These are phyloP conservation scores for Tuber melanosporum DNA, from an alignment of 495 filamentous ascomycete species.

Conservation along the genomic window DNA sequence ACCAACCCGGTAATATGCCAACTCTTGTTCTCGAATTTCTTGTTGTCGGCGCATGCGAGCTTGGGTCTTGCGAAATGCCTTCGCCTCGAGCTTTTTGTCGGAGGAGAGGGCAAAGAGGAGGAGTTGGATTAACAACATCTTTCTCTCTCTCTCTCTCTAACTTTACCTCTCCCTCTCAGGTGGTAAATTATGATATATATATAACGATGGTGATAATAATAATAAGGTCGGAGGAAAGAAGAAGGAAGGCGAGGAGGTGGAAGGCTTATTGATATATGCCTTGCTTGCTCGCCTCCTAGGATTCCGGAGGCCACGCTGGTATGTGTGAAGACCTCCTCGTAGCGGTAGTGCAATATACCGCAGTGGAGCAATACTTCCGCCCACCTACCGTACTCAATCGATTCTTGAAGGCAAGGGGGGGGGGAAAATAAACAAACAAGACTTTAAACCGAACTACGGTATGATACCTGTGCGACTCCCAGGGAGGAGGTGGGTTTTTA, in stretches of 20 bases:
- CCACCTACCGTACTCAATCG: conserved; percentile 12
- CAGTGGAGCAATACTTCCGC: background rate
- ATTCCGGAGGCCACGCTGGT: background rate
- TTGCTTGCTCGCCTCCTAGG: background rate
- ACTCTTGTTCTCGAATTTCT: conserved; percentile 13
- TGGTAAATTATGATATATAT: background rate
- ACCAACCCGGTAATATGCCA: conserved; percentile 27
- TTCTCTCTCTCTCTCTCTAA: background rate
- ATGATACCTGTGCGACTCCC: background rate
- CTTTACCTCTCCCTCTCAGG: background rate
- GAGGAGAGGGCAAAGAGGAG: conserved; percentile 27
- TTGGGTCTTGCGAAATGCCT: conserved; percentile 34
- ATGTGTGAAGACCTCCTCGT: background rate
- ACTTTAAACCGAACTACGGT: background rate
- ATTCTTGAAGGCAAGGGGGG: conserved; percentile 4
- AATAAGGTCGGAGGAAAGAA: background rate
- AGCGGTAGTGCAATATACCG: background rate
- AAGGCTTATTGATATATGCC: background rate
- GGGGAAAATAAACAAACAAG: background rate
- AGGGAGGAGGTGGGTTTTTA: conserved; percentile 5
- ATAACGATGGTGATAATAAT: background rate
- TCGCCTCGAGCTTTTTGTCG: conserved; percentile 30
- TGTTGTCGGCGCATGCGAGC: conserved; percentile 24
- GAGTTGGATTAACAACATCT: conserved; percentile 28
- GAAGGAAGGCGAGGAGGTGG: background rate